A percentile compares a stretch with the other conserved stretches of the same genome.
Evolutionary conservation across 2,329 filamentous ascomycete species (phyloP).

Genomic region (Clarireedia sp.): DNA sequence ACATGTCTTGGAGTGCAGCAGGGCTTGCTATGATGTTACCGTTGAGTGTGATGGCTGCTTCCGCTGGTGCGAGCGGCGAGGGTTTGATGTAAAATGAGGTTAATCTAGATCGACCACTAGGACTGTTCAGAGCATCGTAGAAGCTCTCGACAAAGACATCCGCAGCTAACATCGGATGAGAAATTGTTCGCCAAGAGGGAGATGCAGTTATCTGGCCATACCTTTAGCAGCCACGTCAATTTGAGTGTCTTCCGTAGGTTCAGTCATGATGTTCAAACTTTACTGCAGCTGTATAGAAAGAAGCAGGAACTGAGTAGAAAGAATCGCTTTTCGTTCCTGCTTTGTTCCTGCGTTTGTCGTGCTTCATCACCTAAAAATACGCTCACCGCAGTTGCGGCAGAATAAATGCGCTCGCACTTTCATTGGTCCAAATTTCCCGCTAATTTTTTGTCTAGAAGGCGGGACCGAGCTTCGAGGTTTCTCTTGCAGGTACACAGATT

Average conservation of each 20-base stretch:
- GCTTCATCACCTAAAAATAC: background rate
- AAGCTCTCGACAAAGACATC: conserved; percentile 65
- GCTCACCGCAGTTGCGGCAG: background rate
- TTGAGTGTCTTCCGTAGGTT: conserved; percentile 39
- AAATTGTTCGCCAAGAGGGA: too few species aligned
- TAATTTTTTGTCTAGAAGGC: background rate
- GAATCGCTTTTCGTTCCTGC: background rate
- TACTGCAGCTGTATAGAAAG: too few species aligned
- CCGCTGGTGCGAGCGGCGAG: conserved; percentile 44
- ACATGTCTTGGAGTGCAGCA: conserved; percentile 58
- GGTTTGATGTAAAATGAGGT: conserved; percentile 62
- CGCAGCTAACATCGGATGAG: conserved; percentile 44
- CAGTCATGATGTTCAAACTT: conserved; percentile 28
- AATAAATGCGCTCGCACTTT: background rate
- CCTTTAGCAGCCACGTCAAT: conserved; percentile 32
- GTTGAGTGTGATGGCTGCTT: conserved; percentile 71
- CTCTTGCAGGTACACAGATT: background rate
- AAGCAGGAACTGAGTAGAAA: too few species aligned
- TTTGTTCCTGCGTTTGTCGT: too few species aligned
- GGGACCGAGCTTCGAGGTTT: background rate
- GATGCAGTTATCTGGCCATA: background rate
- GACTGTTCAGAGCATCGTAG: conserved; percentile 64
- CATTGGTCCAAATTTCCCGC: too few species aligned
- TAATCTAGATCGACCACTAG: conserved; percentile 42
- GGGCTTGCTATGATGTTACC: conserved; percentile 58